Percentiles rank a stretch among this genome's conserved stretches.
These are phyloP conservation scores for Brassica balearica DNA, from an alignment of 441 rosid genomes.

Conservation along the genomic window DNA sequence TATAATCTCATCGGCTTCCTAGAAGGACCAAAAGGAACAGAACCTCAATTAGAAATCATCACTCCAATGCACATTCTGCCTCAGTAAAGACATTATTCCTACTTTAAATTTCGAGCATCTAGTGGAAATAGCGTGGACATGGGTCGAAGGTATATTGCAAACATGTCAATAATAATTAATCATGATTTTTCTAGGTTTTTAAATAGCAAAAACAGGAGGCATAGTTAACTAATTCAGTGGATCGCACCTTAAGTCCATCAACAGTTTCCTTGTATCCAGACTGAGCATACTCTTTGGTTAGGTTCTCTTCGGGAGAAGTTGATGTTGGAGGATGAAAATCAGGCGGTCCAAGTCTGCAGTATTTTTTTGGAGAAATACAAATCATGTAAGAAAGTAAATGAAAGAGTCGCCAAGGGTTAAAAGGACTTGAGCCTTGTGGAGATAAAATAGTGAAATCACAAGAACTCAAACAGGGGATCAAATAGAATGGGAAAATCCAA, in stretches of 20 bases:
- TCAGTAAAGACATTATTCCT: conserved; percentile 12
- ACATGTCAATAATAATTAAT: conserved; percentile 7
- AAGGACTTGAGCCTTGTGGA: conserved; percentile 18
- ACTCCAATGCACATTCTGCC: conserved; percentile 22
- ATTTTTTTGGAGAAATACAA: conserved; percentile 29
- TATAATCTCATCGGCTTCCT: conserved; percentile 88
- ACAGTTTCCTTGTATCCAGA: conserved; percentile 93
- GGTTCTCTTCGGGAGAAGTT: conserved; percentile 92
- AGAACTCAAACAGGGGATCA: neutral
- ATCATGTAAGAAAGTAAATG: conserved; percentile 36
- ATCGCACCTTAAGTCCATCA: conserved; percentile 94
- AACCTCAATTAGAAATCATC: conserved; percentile 35
- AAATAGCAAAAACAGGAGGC: no score
- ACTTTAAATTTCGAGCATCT: neutral
- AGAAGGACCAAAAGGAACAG: conserved; percentile 43
- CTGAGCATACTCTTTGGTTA: conserved; percentile 81
- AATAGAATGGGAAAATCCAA: neutral
- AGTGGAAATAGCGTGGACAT: conserved; percentile 14
- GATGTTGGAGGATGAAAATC: conserved; percentile 92
- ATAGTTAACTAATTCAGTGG: conserved; percentile 2
- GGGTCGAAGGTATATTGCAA: conserved; percentile 18
- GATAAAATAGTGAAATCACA: conserved; percentile 18
- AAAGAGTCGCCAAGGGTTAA: conserved; percentile 10
- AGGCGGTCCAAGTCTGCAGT: conserved; percentile 90
- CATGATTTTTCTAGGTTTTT: neutral